These are phyloP conservation scores for Tagetes patula DNA, from an alignment of 129 eudicot species.

Conservation along the genomic window DNA sequence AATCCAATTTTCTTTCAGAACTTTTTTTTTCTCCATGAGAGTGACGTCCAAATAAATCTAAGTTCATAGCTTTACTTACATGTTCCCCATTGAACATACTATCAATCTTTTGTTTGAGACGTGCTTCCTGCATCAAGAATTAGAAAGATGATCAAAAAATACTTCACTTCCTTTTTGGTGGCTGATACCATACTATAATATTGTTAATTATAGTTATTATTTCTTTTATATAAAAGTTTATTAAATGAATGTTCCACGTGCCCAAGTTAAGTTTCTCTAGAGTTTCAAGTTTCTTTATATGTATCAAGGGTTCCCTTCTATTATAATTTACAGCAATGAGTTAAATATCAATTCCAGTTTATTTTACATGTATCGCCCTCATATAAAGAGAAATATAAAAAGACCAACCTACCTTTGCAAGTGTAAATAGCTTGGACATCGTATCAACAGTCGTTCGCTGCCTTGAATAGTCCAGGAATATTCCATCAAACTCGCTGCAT, in stretches of 20 bases:
- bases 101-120: constrained; percentile 66
- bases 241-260: too few relatives aligned
- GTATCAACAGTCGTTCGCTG: constrained; percentile 73
- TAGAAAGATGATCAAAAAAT: constrained; percentile 2
- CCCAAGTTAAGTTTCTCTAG: too few relatives aligned
- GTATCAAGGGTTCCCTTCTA: too few relatives aligned
- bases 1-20: too few relatives aligned
- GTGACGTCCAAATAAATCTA: neutral
- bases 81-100: constrained; percentile 86
- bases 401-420: constrained; percentile 68
- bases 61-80: constrained; percentile 45
- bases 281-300: too few relatives aligned
- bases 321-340: too few relatives aligned
- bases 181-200: neutral
- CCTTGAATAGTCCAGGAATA: constrained; percentile 79
- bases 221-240: too few relatives aligned
- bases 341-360: too few relatives aligned
- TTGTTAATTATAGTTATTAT: neutral
- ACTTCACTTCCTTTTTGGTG: too few relatives aligned
- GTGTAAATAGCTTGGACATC: constrained; percentile 55
- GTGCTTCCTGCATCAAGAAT: constrained; percentile 59
- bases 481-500: constrained; percentile 74
- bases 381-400: neutral
- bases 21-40: neutral
- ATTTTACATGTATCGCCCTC: neutral